These are phyloP conservation scores for Raffaelea deltoideospora DNA, from an alignment of 2,329 filamentous ascomycete genomes.

Conservation along the genomic window DNA sequence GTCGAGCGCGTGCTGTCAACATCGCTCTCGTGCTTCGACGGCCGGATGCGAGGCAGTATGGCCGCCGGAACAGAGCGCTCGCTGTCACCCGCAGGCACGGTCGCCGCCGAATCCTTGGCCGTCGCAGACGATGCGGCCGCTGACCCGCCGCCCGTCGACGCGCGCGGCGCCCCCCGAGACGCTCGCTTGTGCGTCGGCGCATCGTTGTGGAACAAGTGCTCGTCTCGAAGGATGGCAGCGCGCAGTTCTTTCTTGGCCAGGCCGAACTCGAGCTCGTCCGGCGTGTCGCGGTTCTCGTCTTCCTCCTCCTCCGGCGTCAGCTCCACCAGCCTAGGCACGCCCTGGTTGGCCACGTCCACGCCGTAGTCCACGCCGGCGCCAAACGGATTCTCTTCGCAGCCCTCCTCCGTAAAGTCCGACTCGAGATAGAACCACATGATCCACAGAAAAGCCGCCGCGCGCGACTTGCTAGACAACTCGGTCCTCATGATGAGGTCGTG, in stretches of 20 bases:
- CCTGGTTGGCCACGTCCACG: constrained; percentile 49
- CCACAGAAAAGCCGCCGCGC: constrained; percentile 86
- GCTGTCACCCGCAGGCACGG: constrained; percentile 21
- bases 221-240: constrained; percentile 59
- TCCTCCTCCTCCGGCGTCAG: constrained; percentile 51
- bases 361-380: constrained; percentile 55
- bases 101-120: constrained; percentile 10
- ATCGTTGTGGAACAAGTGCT: constrained; percentile 49
- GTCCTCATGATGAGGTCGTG: constrained; percentile 93
- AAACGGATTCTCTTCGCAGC: constrained; percentile 81
- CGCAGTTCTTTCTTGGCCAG: constrained; percentile 59
- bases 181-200: constrained; percentile 44
- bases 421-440: constrained; percentile 99
- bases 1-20: constrained; percentile 37
- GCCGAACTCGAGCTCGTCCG: constrained; percentile 55
- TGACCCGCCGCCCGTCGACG: constrained; percentile 11
- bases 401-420: constrained; percentile 81
- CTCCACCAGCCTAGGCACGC: constrained; percentile 50
- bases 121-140: too few species aligned
- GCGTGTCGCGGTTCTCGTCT: constrained; percentile 59
- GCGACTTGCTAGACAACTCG: constrained; percentile 64
- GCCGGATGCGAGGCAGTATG: constrained; percentile 45
- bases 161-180: constrained; percentile 18
- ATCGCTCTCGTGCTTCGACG: constrained; percentile 45
- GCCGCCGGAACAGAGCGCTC: constrained; percentile 34